Evolutionary conservation across 2,329 filamentous ascomycete genomes (phyloP), one percentile per base, ranked within the genome.

Genomic region (Phaeosphaeria sp.): DNA sequence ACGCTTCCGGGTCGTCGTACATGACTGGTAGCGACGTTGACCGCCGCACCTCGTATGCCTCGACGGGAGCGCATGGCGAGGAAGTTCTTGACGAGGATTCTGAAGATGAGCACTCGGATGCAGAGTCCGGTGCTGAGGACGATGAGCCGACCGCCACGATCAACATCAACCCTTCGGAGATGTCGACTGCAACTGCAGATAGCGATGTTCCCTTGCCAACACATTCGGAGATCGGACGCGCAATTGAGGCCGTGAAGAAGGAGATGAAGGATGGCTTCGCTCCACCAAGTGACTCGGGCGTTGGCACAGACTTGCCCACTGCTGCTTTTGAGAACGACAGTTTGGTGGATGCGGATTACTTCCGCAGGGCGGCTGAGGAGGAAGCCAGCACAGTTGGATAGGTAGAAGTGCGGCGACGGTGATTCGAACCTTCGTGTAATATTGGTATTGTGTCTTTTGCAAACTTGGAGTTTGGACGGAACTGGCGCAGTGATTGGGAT

Each of bases 1-100:
- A 80, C 57, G 81, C 73, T 7, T 81, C 79, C n/a, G 80, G 80
- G n/a, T 78, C 77, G 21, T 73, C 68, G 2, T 83, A 83, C 69
- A 76, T 82, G 72, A 82, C 79, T 1, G 81, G 80, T 51, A 81
- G 77, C 58, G 80, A 82, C 39, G 60, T 80, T 11, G 67, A 69
- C 49, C 74, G 80, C n/a, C 77, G 81, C 24, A 79, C 76, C 6
- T 81, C 79, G 15, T 74, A 79, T 27, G 79, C 78, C 33, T 78
- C 78, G 3, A 71, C 77, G 9, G 72, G 71, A 0, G 59, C 63
- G 22, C 63, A 61, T 22, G 75, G 71, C 6, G 67, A 68, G 15
- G 68, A 72, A 24, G 68, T 39, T 15, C 17, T 61, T 50, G 72
- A 75, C 6, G 72, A 72, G 48, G 71, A 67, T n/a, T 65, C 63